These are phyloP conservation scores for Kwoniella sp. DNA, from an alignment of 768 basidiomycete species.

Conservation along the genomic window DNA sequence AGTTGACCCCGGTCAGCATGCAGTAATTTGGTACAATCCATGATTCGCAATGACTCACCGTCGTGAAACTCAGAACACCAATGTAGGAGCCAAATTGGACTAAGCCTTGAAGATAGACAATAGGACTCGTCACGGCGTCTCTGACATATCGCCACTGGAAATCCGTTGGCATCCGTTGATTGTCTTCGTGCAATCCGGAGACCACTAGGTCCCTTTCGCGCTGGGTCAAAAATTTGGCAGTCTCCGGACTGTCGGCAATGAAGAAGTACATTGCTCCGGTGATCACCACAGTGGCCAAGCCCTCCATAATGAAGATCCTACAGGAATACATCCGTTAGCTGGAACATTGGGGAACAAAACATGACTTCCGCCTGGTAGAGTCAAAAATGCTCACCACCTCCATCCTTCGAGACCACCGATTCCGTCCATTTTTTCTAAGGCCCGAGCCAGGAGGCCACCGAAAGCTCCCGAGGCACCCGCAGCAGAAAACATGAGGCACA, in stretches of 20 bases:
- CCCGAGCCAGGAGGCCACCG: conserved; percentile 63
- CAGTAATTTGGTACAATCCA: conserved; percentile 35
- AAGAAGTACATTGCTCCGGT: conserved; percentile 70
- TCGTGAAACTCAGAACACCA: conserved; percentile 24
- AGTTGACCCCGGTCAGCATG: conserved; percentile 40
- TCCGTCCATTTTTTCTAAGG: conserved; percentile 65
- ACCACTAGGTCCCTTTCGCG: conserved; percentile 62
- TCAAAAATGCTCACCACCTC: conserved; percentile 34
- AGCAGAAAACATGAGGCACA: conserved; percentile 74
- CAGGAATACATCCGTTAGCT: too few relatives aligned
- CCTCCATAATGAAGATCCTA: conserved; percentile 63
- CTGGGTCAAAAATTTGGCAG: conserved; percentile 74
- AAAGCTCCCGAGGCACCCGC: conserved; percentile 71
- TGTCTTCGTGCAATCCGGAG: neutral
- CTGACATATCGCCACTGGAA: neutral
- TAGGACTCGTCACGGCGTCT: conserved; percentile 9
- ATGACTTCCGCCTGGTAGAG: too few relatives aligned
- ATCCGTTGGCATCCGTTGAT: neutral
- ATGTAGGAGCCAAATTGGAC: conserved; percentile 3
- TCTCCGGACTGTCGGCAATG: conserved; percentile 81
- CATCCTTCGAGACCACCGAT: conserved; percentile 64
- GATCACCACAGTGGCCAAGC: conserved; percentile 65
- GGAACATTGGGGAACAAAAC: too few relatives aligned
- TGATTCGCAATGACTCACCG: conserved; percentile 35
- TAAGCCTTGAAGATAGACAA: conserved; percentile 29